phyloP scores from a whole-genome alignment of 306 rosid species.

The Trichosanthes truncata region DNA sequence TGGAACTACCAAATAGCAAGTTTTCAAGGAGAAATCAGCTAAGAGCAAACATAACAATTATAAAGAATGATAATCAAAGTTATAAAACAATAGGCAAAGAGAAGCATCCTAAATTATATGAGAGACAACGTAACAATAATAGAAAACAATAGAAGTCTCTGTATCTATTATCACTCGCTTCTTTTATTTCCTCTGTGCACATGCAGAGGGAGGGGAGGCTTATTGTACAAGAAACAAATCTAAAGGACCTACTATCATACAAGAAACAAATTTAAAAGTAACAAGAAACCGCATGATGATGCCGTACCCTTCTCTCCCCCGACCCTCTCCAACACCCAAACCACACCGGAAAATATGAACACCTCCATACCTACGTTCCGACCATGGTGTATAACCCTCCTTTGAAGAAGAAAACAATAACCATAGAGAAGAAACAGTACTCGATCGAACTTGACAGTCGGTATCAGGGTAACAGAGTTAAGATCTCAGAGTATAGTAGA shows the following conservation, averaged over 20 bases:
- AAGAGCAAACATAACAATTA: neutral
- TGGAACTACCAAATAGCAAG: neutral
- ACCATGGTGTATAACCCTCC: no score
- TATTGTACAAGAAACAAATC: neutral
- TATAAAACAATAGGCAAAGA: neutral
- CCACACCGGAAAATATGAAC: no score
- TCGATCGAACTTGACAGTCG: no score
- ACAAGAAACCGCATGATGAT: no score
- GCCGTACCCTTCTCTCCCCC: no score
- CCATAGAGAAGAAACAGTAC: no score
- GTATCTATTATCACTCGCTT: neutral
- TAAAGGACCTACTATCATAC: neutral
- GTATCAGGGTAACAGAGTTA: no score
- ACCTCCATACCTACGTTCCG: no score
- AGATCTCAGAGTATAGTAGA: no score
- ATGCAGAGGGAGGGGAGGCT: neutral
- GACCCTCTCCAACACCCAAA: no score
- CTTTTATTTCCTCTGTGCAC: neutral
- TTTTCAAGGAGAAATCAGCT: neutral
- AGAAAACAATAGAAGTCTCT: neutral
- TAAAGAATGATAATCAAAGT: neutral
- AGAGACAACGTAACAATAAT: neutral
- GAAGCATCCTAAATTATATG: neutral
- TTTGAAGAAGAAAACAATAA: no score
- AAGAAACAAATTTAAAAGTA: slow-evolving; percentile 11